Conservation (phyloP, 2,329 filamentous ascomycete genomes). For the Sporothrix protearum region DNA sequence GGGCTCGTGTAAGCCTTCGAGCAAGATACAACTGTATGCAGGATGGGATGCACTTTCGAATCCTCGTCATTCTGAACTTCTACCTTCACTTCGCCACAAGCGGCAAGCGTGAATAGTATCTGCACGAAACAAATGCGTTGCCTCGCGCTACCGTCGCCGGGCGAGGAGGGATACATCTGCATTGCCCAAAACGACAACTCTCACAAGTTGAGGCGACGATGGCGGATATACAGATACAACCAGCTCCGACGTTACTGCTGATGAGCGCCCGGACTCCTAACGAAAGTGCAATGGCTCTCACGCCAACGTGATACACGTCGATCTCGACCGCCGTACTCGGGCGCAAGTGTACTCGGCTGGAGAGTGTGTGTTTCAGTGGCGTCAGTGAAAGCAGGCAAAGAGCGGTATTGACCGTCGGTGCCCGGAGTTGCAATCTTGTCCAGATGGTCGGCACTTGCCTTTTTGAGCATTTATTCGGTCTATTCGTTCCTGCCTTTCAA, state of each 20-base stretch:
- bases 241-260: not conserved
- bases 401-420: not conserved
- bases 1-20: too few relatives aligned
- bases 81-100: too few relatives aligned
- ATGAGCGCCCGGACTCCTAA: not conserved
- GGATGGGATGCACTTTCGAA: too few relatives aligned
- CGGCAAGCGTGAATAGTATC: not conserved
- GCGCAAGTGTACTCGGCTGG: not conserved
- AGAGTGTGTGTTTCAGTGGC: too few relatives aligned
- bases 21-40: too few relatives aligned
- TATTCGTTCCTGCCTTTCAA: not conserved
- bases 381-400: too few relatives aligned
- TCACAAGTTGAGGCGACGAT: not conserved
- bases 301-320: not conserved
- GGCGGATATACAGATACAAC: not conserved
- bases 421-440: not conserved
- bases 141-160: not conserved
- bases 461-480: not conserved
- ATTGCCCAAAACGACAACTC: not conserved
- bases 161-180: not conserved
- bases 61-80: too few relatives aligned
- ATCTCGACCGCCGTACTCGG: not conserved
- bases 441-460: not conserved
- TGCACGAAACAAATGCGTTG: not conserved
- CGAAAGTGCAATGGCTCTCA: not conserved